Evolutionary conservation across 2,329 filamentous ascomycete species (phyloP), one percentile per base, ranked within the genome.

Genomic region (Epichloe gansuensis): DNA sequence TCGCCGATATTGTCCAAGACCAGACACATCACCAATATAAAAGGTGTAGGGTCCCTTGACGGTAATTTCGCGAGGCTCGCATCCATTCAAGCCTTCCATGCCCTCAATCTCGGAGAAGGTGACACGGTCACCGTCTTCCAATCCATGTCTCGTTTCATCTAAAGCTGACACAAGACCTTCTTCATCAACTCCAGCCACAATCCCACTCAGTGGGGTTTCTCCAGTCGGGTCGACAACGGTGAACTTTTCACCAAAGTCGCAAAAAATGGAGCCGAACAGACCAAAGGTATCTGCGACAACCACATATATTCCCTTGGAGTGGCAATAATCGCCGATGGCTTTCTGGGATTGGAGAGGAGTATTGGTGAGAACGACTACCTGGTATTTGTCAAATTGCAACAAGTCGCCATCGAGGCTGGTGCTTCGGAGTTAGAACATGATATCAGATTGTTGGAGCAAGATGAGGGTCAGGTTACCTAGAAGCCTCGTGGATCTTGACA

Each of bases 41-140:
- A 98, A 98, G 8, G 91, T 95, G 68, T 97, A 98, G 3, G 93
- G 93, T 0, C 88, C 93, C 73, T 95, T 96, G 48, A 96, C 90
- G 4, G 86, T 88, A 56, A 98, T 81, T 73, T 96, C 95, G 60
- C 88, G 83, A 48, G 93, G 91, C 57, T 88, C 87, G 45, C 81
- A 79, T 61, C 80, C 80, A 67, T 98, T 98, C 57, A 98, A 70
- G 5, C 71, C 82, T 56, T 95, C 91, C 87, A 98, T 88, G 23
- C 93, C 93, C 72, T 93, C 83, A 23, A 98, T 68, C 67, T 98
- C 93, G 2, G 88, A 85, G 68, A 98, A 98, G 8, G 89, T 95
- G 52, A 98, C 90, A 66, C 85, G 95, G 67, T 98, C 93, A 23
- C 91, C 93, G 75, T 98, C 93, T 69, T 96, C 90, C 41, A 98